Evolutionary conservation across 208 protist species (phyloP), one percentile per base, ranked within the genome.

Genomic region (Endotrypanum monterogeii): DNA sequence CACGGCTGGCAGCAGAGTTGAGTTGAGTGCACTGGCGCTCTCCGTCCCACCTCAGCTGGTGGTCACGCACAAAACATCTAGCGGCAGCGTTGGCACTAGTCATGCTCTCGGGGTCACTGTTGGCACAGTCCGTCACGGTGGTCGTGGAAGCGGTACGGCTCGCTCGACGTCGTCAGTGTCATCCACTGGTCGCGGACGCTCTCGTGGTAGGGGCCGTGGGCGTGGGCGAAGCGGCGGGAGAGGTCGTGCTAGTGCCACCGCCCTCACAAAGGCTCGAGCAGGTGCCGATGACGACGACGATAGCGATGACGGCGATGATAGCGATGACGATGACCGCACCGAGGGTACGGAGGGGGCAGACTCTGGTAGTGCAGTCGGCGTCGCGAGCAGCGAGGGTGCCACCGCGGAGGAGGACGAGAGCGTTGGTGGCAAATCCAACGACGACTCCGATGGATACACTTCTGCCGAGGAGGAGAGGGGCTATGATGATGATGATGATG

Each of bases 171-270:
- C 16, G 20, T 39, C 62, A 35, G 8, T 41, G 41, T 20, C 61
- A 14, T 16, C 61, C 8, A 9, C 63, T 54, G 63, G 41, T 46
- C 41, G 41, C 46, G 63, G 63, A 30, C 54, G 66, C 32, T 46
- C 69, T 52, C 51, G 67, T 41, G 76, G 76, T 12, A 70, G 62
- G 35, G 68, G 68, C 12, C 68, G 68, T 3, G 68, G 67, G 50
- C 50, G 50, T 37, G 32, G 67, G 28, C 30, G 52, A 48, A 35
- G 67, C 18, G 1, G 67, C n/a, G 67, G 51, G 23, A n/a, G 67
- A n/a, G 68, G 68, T 11, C 55, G 61, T 25, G 61, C 39, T 25
- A 16, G 35, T 23, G 58, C 57, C 9, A 46, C 74, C 12, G 68
- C 67, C 4, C 56, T 41, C 20, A 63, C 62, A 23, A 63, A 60